Base-by-base conservation (phyloP, 176 grass and related monocot species). In the Oryza glumipatula region DNA sequence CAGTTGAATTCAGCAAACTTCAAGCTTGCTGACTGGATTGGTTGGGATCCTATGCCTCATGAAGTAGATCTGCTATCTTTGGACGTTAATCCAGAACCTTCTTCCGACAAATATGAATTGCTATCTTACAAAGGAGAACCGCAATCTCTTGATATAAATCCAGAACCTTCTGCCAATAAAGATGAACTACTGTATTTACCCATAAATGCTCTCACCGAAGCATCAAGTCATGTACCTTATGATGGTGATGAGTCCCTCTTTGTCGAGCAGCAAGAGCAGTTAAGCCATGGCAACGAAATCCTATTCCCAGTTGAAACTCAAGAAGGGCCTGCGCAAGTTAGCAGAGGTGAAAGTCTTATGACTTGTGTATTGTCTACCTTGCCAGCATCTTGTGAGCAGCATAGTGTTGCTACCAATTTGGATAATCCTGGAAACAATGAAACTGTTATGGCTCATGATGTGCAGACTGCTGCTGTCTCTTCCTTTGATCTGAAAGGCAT, bases 1-100 rank as follows among this genome's bases (percentile, higher is more conserved):
- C 65, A 88, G 44, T 87, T 71, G 23, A 69, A 85, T 32, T 83
- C 68, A 26, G 67, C 78, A 68, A 83, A 47, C 52, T 58, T 79
- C 71, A 93, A 66, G 71, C 47, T 93, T 75, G 73, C 43, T 84
- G 86, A 95, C 70, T 98, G 86, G 84, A 93, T 91, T 47, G 75
- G 83, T 68, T 93, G 85, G 85, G 91, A 90, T 88, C 76, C 89
- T 70, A 51, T 90, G 58, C 90, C 90, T 64, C 86, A 65, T 68
- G 56, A 93, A 84, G 91, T 87, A 51, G 76, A 94, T 88, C 82
- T 76, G 67, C 87, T 77, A 54, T 84, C 87, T 36, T 78, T 88
- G 10, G 80, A 88, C 30, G 35, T 68, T 71, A 87, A 91, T 80
- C 56, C 78, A 35, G 86, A 93, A 54, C 28, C 72, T 79, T 78